Percentiles rank a stretch among this genome's conserved stretches.
Evolutionary conservation across 192 early-diverging fungal genomes (phyloP).

Genomic region (Mortierella hygrophila): DNA sequence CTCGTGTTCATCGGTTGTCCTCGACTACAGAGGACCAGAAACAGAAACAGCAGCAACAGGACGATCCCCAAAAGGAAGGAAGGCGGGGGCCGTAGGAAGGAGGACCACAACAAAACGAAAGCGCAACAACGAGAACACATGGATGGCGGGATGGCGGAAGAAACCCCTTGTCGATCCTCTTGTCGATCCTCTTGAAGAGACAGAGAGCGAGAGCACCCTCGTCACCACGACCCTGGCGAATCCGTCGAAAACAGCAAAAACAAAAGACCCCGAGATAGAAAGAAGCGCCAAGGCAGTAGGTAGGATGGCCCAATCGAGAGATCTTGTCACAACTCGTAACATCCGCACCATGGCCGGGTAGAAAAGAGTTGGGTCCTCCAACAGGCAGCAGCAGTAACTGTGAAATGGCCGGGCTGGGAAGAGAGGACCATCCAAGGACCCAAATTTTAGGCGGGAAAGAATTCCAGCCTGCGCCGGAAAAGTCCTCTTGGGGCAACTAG

Average conservation of each 20-base stretch:
- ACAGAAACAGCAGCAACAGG: not conserved
- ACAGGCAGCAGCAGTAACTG: slow-evolving; percentile 20
- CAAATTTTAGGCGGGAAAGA: not conserved
- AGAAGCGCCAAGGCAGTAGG: not conserved
- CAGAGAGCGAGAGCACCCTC: not conserved
- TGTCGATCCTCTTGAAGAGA: slow-evolving; percentile 8
- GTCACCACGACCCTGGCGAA: not conserved
- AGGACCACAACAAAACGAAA: slow-evolving; percentile 1
- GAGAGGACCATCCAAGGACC: slow-evolving; percentile 37
- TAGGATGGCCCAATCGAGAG: not conserved
- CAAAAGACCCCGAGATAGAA: not conserved
- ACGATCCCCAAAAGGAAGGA: not conserved
- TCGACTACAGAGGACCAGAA: not conserved
- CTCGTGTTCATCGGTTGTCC: not conserved
- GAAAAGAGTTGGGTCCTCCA: slow-evolving; percentile 22
- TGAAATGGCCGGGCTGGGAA: slow-evolving; percentile 23
- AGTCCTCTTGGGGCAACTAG: not conserved
- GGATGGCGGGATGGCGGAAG: not conserved
- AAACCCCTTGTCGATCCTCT: slow-evolving; percentile 10
- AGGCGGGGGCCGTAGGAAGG: not conserved
- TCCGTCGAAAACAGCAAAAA: not conserved
- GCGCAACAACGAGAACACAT: slow-evolving; percentile 9
- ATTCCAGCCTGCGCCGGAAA: not conserved
- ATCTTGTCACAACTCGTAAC: not conserved
- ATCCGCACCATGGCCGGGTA: slow-evolving; percentile 12